Base-by-base conservation (phyloP, 805 yeast genomes). In the Clavispora carvajalis region DNA sequence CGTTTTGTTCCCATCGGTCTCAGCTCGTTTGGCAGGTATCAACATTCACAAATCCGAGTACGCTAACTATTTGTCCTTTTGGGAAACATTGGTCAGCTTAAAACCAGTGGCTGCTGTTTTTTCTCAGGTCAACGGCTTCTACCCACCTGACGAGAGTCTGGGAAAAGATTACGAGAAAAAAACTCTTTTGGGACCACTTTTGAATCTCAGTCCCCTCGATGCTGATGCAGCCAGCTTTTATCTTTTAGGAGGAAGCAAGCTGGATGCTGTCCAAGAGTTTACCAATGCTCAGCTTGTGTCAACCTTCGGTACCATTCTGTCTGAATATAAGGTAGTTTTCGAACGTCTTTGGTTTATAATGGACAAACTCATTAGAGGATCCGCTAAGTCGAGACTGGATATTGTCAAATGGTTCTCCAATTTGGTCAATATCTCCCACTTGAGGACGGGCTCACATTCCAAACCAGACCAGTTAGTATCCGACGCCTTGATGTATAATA, bases 401-500 rank as follows among this genome's bases (percentile, higher is more conserved):
- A 55, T 90, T 37, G 63, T 93, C 50, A 63, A 71, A 36, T 89
- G 82, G 71, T 79, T 90, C 60, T 83, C 85, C 1, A 73, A 73
- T 21, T 71, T 88, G 30, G 75, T 87, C n/a, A 86, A 91, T 53
- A 72, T 76, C 37, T 89, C 90, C 57, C 97, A 89, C 60, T 73
- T 87, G 49, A 79, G 98, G 63, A 76, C 87, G 52, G 96, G 96
- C 38, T 80, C 83, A 47, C 95, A 86, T 58, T 83, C 90, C 3
- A 80, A 83, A 51, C 74, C 77, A 10, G 67, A 70, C 12, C 74
- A 78, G 41, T 65, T 85, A 37, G 80, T 95, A 1, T 71, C 86
- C 7, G 88, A 91, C 65, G 88, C 88, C 1, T 74, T 93, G 46
- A 84, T 89, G 85, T 69, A 81, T 39, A 91, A 91, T 61, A 71